These are phyloP conservation scores for Lachnellula hyalina DNA, from an alignment of 2,329 filamentous ascomycete species.

Conservation along the genomic window DNA sequence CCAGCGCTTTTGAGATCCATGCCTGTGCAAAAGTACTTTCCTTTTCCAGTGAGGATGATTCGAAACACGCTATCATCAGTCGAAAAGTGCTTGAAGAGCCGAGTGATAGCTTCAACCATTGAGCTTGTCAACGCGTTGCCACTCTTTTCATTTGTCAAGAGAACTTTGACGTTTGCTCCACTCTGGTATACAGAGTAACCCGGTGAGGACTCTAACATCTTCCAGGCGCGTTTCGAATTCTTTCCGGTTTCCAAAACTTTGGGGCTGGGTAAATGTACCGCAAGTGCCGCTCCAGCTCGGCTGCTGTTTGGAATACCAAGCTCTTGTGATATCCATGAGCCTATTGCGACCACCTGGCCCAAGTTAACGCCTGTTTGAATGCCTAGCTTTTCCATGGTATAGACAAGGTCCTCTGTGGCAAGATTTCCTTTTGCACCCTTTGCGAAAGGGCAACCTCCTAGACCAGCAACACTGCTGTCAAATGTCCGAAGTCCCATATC, in stretches of 20 bases:
- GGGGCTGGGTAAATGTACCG: no score
- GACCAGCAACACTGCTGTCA: slow-evolving; percentile 71
- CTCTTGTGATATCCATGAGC: slow-evolving; percentile 64
- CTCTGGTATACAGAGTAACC: slow-evolving; percentile 27
- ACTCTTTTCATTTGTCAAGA: slow-evolving; percentile 34
- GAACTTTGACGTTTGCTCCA: slow-evolving; percentile 30
- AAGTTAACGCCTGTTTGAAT: slow-evolving; percentile 69
- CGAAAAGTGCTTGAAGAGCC: slow-evolving; percentile 24
- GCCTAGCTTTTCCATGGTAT: slow-evolving; percentile 69
- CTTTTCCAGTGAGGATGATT: slow-evolving; percentile 33
- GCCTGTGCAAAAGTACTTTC: slow-evolving; percentile 38
- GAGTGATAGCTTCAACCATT: slow-evolving; percentile 34
- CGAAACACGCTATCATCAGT: slow-evolving; percentile 30
- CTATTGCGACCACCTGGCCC: slow-evolving; percentile 60
- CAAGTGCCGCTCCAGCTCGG: no score
- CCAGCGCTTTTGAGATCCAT: slow-evolving; percentile 31
- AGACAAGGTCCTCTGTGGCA: slow-evolving; percentile 77
- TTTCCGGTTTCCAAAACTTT: no score
- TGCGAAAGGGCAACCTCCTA: slow-evolving; percentile 81
- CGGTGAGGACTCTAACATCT: slow-evolving; percentile 3
- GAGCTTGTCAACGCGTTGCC: slow-evolving; percentile 36
- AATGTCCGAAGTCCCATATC: slow-evolving; percentile 75
- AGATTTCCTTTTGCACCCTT: slow-evolving; percentile 85
- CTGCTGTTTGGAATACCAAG: slow-evolving; percentile 40
- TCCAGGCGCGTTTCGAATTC: neutral